Conservation (phyloP, 164 flowering plant species). For the Kalanchoe fedtschenkoi region DNA sequence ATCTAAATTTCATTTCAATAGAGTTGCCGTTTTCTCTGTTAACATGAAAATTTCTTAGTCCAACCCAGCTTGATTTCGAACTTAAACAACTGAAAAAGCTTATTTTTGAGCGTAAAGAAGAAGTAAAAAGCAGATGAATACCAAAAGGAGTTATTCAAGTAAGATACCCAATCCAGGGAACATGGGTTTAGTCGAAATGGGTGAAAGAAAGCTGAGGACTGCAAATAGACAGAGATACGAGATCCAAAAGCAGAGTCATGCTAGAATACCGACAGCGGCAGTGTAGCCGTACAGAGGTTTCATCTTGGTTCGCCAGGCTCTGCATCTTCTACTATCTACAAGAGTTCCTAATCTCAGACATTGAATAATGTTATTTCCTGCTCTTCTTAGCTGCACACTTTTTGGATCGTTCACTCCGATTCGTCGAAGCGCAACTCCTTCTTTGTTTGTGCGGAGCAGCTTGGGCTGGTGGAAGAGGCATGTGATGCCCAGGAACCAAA, state of each 20-base stretch:
- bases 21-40: too few species aligned
- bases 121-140: too few species aligned
- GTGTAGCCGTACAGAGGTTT: constrained; percentile 14
- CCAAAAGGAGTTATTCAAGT: too few species aligned
- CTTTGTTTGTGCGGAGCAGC: constrained; percentile 21
- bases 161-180: too few species aligned
- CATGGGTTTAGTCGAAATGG: too few species aligned
- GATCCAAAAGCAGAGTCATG: not conserved
- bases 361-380: constrained; percentile 20
- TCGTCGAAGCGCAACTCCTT: constrained; percentile 18
- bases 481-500: constrained; percentile 80
- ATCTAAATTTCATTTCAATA: too few species aligned
- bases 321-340: constrained; percentile 45
- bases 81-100: too few species aligned
- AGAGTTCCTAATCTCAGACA: constrained; percentile 11
- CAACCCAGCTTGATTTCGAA: too few species aligned
- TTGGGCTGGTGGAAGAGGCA: constrained; percentile 46
- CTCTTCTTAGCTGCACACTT: constrained; percentile 27
- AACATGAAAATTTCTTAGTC: too few species aligned
- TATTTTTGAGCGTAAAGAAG: too few species aligned
- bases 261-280: not conserved
- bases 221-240: too few species aligned
- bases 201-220: too few species aligned
- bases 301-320: constrained; percentile 58
- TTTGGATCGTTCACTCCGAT: constrained; percentile 23